Percentiles rank a stretch among this genome's conserved stretches.
phyloP scores from a whole-genome alignment of 352 stramenopile species.

The Pythium guiyangense region DNA sequence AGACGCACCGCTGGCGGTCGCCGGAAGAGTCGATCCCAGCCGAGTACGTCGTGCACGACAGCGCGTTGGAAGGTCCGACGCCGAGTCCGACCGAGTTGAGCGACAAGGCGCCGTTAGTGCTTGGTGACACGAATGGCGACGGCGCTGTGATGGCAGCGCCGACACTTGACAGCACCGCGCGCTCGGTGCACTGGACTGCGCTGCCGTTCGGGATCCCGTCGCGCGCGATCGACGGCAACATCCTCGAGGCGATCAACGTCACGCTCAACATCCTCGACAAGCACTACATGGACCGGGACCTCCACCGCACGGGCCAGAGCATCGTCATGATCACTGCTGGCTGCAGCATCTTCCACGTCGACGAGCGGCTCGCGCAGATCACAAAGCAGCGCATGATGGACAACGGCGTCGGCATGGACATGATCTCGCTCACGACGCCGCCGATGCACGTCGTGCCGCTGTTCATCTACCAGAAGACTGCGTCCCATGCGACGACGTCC shows the following conservation, averaged over 20 bases:
- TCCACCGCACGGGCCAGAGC: constrained; percentile 93
- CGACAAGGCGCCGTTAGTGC: too few relatives aligned
- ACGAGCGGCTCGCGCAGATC: constrained; percentile 90
- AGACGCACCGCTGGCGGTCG: constrained; percentile 58
- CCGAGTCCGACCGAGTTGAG: neutral
- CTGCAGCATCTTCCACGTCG: constrained; percentile 95
- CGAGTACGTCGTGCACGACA: constrained; percentile 28
- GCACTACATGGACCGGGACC: constrained; percentile 97
- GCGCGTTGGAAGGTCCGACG: neutral
- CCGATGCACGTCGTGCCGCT: constrained; percentile 97
- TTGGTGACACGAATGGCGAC: too few relatives aligned
- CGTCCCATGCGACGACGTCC: neutral
- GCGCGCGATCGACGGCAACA: constrained; percentile 93
- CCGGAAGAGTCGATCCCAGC: constrained; percentile 43
- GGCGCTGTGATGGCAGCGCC: too few relatives aligned
- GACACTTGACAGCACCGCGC: neutral
- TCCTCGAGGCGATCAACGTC: constrained; percentile 98
- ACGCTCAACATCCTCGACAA: constrained; percentile 98
- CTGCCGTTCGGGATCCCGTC: constrained; percentile 83
- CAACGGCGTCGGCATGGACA: constrained; percentile 98
- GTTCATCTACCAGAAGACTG: constrained; percentile 86
- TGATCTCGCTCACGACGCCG: constrained; percentile 93
- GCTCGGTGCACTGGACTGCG: constrained; percentile 51
- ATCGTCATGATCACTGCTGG: constrained; percentile 96
- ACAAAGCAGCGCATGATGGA: constrained; percentile 99